phyloP scores from a whole-genome alignment of 106 monocot genomes.

The Phalaenopsis aphrodite region DNA sequence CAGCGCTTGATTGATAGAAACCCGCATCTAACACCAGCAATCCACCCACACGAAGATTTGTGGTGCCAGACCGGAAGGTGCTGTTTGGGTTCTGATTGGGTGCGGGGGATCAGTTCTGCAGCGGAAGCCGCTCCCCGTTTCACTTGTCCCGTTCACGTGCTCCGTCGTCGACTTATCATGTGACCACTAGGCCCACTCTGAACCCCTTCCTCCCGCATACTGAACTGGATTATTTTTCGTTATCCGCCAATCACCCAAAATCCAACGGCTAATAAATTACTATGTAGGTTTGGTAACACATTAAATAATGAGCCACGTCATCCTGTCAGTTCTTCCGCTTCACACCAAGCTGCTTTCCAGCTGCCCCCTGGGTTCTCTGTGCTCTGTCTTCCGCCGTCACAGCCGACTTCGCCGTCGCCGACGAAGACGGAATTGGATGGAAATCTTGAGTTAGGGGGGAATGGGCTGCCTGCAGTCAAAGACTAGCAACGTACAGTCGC shows the following conservation, averaged over 20 bases:
- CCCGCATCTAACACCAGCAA: neutral
- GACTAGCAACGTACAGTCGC: slow-evolving; percentile 64
- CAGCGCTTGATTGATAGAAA: neutral
- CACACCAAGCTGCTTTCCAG: neutral
- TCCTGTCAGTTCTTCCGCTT: neutral
- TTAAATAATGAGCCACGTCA: slow-evolving; percentile 2
- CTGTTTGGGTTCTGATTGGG: neutral
- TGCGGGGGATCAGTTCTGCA: neutral
- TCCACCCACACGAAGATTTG: neutral
- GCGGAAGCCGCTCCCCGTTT: slow-evolving; percentile 1
- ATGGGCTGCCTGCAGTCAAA: slow-evolving; percentile 96
- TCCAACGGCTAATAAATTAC: neutral
- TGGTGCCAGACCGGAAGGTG: neutral
- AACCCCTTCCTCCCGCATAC: neutral
- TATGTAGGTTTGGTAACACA: neutral
- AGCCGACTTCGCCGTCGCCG: neutral
- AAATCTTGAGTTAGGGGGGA: slow-evolving; percentile 19
- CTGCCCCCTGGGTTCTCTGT: neutral
- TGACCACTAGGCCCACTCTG: neutral
- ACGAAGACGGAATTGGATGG: slow-evolving; percentile 7
- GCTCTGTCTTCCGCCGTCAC: neutral
- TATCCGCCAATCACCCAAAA: neutral
- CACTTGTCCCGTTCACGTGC: slow-evolving; percentile 5
- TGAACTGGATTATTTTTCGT: neutral
- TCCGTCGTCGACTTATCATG: slow-evolving; percentile 5